Base-by-base conservation (phyloP, 2,329 filamentous ascomycete genomes). In the Arthrobotrys pseudoclavata region DNA sequence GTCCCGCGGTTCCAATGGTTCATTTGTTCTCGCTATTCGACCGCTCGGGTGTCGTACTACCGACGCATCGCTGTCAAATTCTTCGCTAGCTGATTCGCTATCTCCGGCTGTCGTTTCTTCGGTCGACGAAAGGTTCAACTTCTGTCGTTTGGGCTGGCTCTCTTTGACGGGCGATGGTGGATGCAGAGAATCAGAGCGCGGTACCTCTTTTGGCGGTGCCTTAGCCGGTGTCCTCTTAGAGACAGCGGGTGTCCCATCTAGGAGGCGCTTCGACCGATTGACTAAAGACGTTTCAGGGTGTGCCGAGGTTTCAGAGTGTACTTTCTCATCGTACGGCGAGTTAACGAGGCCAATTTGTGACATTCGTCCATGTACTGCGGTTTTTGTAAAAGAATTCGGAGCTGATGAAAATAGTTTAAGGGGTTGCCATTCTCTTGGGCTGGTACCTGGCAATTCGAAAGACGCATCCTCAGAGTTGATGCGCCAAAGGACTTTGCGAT, bases 131-230 rank as follows among this genome's bases (percentile, higher is more conserved):
- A 62, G 40, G n/a, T 47, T 70, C 42, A 76, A 52, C 42, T 76
- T 76, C 34, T 67, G 66, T 45, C 72, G 48, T 52, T 76, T 76
- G 13, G 72, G 64, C 26, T 67, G 45, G 24, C 66, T 76, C 29
- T 76, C 72, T 57, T 76, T 76, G 9, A 76, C 66, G 0, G 72
- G 72, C 12, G 72, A 76, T 12, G 57, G 60, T 6, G 66, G 72
- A 34, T 70, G 60, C n/a, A 70, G 24, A 13, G 60, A 70, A 15
- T 61, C 37, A 15, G 66, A 70, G 6, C 60, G 50, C 13, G 24
- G 12, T 45, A 53, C 48, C n/a, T 70, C 60, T 31, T 47, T 31
- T 9, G 60, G 37, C 4, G 29, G 72, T 9, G 47, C 24, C 48
- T 40, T 60, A 22, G 34, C 26, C 10, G 57, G 57, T 9, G 42